Evolutionary conservation across 2,329 filamentous ascomycete genomes (phyloP), one percentile per base, ranked within the genome.

Genomic region (Pyrenophora seminiperda): DNA sequence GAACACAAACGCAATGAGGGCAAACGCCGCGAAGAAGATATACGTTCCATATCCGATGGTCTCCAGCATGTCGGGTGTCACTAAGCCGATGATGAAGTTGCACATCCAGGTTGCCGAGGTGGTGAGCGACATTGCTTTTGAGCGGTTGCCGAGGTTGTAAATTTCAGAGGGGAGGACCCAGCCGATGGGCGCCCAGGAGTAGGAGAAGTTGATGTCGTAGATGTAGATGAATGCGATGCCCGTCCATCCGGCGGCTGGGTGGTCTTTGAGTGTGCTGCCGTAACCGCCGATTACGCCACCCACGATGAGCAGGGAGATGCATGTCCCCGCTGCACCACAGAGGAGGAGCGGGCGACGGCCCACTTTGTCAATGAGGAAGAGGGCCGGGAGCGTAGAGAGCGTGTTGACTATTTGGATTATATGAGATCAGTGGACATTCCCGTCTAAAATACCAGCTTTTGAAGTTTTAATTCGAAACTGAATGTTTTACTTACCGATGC

Each of bases 21-120:
- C 77, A 77, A 64, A 82, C 56, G 47, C 77, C 70, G 70, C 81
- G 73, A 79, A 81, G 62, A 82, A 76, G 56, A 81, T 79, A 63
- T 82, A 82, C 3, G 58, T 63, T 1, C 60, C 78, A 43, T 74
- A 75, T 27, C 75, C 52, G 19, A 65, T 57, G 1, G 88, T 82
- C 14, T 85, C 83, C 14, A 92, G 87, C 78, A 95, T 83, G 68
- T 88, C 91, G 0, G 89, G 89, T 0, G 88, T 91, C 37, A 66
- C 57, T 2, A 64, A 49, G 1, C 88, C 87, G 52, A 95, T 91
- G 34, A 70, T 57, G 34, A 64, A 70, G 37, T 91, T 93, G 87
- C 88, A 92, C 59, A 93, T 82, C 90, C 90, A 95, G 82, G 94
- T 95, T 71, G 87, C 90, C 53, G 65, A 70, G 10, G 86, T 86